These are phyloP conservation scores for Aureobasidium melanogenum DNA, from an alignment of 2,329 filamentous ascomycete genomes.

Conservation along the genomic window DNA sequence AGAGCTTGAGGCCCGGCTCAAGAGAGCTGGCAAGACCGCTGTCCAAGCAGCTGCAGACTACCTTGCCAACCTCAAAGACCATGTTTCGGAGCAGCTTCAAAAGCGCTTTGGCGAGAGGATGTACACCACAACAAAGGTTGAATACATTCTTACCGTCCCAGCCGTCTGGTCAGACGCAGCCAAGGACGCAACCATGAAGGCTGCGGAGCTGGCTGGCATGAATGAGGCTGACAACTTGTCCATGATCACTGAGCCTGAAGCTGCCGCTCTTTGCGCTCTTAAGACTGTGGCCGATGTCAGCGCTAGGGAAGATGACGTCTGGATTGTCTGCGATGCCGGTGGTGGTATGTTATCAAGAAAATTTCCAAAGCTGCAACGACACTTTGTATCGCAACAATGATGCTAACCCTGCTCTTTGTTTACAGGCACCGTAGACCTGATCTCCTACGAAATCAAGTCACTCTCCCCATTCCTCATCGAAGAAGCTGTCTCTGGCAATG, in stretches of 20 bases:
- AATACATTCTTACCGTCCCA: conserved; percentile 37
- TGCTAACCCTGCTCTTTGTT: neutral
- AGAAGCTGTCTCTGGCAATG: conserved; percentile 71
- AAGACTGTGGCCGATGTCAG: conserved; percentile 71
- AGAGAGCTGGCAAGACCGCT: conserved; percentile 65
- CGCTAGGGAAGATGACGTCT: conserved; percentile 41
- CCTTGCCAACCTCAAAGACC: conserved; percentile 63
- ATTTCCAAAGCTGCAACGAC: too few species aligned
- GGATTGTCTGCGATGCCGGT: conserved; percentile 56
- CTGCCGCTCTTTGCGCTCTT: conserved; percentile 69
- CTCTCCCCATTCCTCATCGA: conserved; percentile 63
- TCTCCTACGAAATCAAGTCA: conserved; percentile 72
- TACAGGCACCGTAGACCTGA: conserved; percentile 51
- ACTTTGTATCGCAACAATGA: too few species aligned
- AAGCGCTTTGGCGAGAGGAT: conserved; percentile 58
- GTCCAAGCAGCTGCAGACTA: conserved; percentile 74
- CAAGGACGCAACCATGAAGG: conserved; percentile 73
- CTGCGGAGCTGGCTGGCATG: conserved; percentile 46
- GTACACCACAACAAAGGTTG: neutral
- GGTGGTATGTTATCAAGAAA: conserved; percentile 44
- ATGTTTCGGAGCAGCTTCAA: conserved; percentile 69
- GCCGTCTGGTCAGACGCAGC: conserved; percentile 79
- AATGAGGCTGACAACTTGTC: conserved; percentile 19
- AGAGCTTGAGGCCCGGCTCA: conserved; percentile 61
- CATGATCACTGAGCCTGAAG: conserved; percentile 70